Percentiles rank a stretch among this genome's conserved stretches.
phyloP scores from a whole-genome alignment of 2,329 filamentous ascomycete species.

The Phialophora macrospora region DNA sequence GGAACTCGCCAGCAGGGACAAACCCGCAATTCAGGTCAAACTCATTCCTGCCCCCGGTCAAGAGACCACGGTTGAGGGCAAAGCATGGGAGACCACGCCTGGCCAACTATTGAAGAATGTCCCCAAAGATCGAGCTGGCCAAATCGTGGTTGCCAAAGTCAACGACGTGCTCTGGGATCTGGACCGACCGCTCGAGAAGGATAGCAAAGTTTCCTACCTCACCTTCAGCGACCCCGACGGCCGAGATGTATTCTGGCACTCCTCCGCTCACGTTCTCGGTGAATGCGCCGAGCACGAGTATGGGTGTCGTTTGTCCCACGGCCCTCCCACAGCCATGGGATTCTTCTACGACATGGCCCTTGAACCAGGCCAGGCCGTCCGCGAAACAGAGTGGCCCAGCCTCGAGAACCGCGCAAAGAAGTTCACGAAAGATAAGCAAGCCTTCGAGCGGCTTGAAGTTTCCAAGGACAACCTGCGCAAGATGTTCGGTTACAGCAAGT shows the following conservation, averaged over 20 bases:
- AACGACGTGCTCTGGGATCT: constrained; percentile 92
- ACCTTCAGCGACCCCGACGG: constrained; percentile 77
- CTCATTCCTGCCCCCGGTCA: constrained; percentile 51
- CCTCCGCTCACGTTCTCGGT: constrained; percentile 91
- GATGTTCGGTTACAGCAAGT: constrained; percentile 98
- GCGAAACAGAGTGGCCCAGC: constrained; percentile 78
- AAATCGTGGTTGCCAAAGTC: constrained; percentile 80
- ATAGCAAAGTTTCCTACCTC: constrained; percentile 81
- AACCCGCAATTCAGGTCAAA: constrained; percentile 56
- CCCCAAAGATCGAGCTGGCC: constrained; percentile 82
- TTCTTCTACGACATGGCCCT: constrained; percentile 98
- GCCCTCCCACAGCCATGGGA: constrained; percentile 85
- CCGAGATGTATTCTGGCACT: constrained; percentile 98
- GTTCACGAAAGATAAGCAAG: constrained; percentile 95
- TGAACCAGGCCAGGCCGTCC: constrained; percentile 71
- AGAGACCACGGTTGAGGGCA: constrained; percentile 60
- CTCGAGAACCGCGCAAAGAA: constrained; percentile 79
- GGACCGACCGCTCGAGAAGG: constrained; percentile 84
- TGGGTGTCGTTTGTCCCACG: constrained; percentile 90
- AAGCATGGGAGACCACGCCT: constrained; percentile 90
- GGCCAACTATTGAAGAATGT: constrained; percentile 77
- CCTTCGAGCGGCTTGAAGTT: constrained; percentile 85
- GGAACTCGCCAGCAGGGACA: constrained; percentile 64
- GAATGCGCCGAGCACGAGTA: constrained; percentile 91
- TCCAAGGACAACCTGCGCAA: constrained; percentile 90